Evolutionary conservation across 2,329 filamentous ascomycete species (phyloP).

Genomic region (Fusarium sororula): DNA sequence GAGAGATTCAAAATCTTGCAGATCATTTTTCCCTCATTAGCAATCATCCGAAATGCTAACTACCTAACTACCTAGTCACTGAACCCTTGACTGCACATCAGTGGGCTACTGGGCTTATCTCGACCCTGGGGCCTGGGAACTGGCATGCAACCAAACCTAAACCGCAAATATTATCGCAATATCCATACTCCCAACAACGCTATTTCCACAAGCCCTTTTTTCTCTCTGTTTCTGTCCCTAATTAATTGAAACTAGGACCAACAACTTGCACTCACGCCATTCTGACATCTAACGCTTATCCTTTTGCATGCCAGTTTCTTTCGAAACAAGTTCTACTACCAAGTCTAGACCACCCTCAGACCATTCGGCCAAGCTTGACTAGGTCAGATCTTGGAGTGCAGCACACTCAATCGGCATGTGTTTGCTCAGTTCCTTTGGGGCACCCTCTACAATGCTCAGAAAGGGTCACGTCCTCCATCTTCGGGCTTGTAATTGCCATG

Average conservation of each 20-base stretch:
- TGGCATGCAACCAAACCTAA: not conserved
- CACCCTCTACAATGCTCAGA: not conserved
- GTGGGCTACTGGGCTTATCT: not conserved
- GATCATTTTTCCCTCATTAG: not conserved
- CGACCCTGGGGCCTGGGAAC: not conserved
- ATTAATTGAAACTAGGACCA: not conserved
- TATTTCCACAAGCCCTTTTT: not conserved
- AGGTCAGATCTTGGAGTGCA: not conserved
- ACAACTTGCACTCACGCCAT: not conserved
- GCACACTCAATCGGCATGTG: not conserved
- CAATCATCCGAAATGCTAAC: not conserved
- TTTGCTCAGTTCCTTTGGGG: not conserved
- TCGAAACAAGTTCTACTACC: slow-evolving; percentile 6
- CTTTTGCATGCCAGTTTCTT: not conserved
- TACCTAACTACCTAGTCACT: not conserved
- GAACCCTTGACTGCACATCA: slow-evolving; percentile 13
- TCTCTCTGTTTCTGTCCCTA: not conserved
- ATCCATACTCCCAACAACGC: not conserved
- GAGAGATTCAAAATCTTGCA: not conserved
- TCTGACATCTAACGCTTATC: not conserved
- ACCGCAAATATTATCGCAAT: not conserved
- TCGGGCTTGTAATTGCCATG: not conserved
- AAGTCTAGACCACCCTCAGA: not conserved
- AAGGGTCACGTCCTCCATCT: not conserved
- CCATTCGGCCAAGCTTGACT: not conserved